These are phyloP conservation scores for Rutstroemia sp. DNA, from an alignment of 2,329 filamentous ascomycete genomes.

Conservation along the genomic window DNA sequence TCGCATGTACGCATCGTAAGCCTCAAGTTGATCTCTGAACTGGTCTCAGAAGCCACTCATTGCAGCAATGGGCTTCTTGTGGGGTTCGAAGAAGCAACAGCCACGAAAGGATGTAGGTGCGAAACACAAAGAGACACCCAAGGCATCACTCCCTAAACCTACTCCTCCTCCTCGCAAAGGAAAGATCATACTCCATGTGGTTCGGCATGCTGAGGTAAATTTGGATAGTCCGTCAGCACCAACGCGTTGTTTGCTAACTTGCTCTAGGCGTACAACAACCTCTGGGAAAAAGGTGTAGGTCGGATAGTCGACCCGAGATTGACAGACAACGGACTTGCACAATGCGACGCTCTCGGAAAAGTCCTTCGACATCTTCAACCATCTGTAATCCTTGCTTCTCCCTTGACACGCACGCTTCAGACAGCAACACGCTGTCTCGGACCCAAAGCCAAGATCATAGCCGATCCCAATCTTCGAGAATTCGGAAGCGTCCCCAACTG, in stretches of 20 bases:
- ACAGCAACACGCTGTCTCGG: not conserved
- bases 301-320: not conserved
- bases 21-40: not conserved
- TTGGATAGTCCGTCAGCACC: not conserved
- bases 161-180: not conserved
- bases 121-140: not conserved
- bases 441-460: not conserved
- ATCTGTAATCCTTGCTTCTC: not conserved
- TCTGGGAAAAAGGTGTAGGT: not conserved
- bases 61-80: not conserved
- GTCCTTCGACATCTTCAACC: not conserved
- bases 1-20: not conserved
- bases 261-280: not conserved
- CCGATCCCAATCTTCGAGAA: not conserved
- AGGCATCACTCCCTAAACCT: not conserved
- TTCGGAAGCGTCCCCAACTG: not conserved
- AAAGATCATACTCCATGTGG: not conserved
- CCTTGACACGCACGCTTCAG: not conserved
- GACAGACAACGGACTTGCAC: not conserved
- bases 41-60: not conserved
- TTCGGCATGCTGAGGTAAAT: not conserved
- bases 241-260: not conserved
- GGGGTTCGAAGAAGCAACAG: not conserved
- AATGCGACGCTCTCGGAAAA: not conserved
- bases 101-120: not conserved